Evolutionary conservation across 1,284 basidiomycete species (phyloP), one percentile per base, ranked within the genome.

Genomic region (Heimioporus punctisporus): DNA sequence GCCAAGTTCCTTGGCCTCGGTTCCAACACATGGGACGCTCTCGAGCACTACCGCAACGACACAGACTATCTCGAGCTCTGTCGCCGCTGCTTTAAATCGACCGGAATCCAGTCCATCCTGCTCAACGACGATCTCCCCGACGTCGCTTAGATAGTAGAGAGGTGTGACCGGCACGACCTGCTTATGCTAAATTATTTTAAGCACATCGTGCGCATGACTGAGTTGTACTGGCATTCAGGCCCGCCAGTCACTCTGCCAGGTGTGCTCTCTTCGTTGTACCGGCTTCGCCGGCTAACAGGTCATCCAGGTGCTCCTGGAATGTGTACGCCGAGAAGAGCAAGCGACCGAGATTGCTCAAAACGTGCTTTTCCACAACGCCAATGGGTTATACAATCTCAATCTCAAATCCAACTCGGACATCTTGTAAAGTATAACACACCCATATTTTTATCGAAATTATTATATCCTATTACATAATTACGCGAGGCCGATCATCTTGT

Each of bases 151-250:
- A 69, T 81, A 48, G 75, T 81, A 10, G 80, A 85, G 64, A 70
- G 71, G 10, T 79, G 78, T 60, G 60, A 64, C 47, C 88, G 85
- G 85, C 87, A 90, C 60, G 80, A 88, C 59, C 74, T 72, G 50
- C 82, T 84, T 52, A 83, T 83, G 10, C 58, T 60, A 6, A 75
- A 76, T 46, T 76, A 76, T 2, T 80, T 79, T 17, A 84, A 80
- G 62, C 74, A 86, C 30, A 84, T 91, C 43, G 82, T 90, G 17
- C 72, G 89, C 52, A 76, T 91, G 82, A 90, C 90, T 5, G 90
- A 92, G 64, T 79, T 81, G 0, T 92, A 80, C 62, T 91, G 90
- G 76, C 4, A 49, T 81, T 2, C 90, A 92, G 69, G 81, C 85
- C 3, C 78, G 89, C 28, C 69, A 83, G 48, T n/a, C 5, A 7